phyloP scores from a whole-genome alignment of 2,329 filamentous ascomycete genomes.

The Fusarium zealandicum region DNA sequence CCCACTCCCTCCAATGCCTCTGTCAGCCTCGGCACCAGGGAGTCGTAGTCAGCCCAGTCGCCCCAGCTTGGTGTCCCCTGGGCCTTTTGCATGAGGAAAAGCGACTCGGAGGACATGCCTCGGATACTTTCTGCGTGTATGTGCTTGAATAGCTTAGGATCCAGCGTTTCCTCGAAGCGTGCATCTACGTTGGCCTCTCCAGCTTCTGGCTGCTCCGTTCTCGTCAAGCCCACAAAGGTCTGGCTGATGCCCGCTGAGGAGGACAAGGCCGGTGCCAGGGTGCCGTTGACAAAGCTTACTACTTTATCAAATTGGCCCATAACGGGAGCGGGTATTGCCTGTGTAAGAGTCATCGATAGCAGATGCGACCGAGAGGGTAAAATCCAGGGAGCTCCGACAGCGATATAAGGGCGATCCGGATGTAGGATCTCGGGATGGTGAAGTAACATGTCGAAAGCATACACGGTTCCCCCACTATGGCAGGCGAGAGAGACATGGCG shows the following conservation, averaged over 20 bases:
- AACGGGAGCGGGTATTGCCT: not conserved
- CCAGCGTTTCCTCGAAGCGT: conserved; percentile 5
- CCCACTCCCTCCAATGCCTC: not conserved
- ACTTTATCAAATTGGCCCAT: conserved; percentile 21
- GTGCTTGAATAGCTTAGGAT: conserved; percentile 1
- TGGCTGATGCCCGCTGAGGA: conserved; percentile 17
- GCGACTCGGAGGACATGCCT: conserved; percentile 10
- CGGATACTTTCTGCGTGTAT: conserved; percentile 6
- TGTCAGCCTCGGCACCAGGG: conserved; percentile 2
- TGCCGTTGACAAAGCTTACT: conserved; percentile 15
- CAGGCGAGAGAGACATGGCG: conserved; percentile 17
- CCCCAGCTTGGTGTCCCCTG: conserved; percentile 5
- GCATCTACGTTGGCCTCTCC: not conserved
- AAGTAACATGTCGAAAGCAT: conserved; percentile 21
- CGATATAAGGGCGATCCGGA: conserved; percentile 14
- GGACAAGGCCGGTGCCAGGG: conserved; percentile 2
- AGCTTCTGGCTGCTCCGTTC: not conserved
- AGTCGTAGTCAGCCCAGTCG: conserved; percentile 19
- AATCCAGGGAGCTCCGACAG: conserved; percentile 15
- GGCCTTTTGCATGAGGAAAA: conserved; percentile 25
- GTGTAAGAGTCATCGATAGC: conserved; percentile 2
- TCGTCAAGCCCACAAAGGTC: not conserved
- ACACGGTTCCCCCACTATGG: conserved; percentile 23
- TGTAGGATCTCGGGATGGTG: conserved; percentile 24
- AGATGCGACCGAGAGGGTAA: conserved; percentile 9